These are phyloP conservation scores for Furcasterigmium furcatum DNA, from an alignment of 2,329 filamentous ascomycete genomes.

Conservation along the genomic window DNA sequence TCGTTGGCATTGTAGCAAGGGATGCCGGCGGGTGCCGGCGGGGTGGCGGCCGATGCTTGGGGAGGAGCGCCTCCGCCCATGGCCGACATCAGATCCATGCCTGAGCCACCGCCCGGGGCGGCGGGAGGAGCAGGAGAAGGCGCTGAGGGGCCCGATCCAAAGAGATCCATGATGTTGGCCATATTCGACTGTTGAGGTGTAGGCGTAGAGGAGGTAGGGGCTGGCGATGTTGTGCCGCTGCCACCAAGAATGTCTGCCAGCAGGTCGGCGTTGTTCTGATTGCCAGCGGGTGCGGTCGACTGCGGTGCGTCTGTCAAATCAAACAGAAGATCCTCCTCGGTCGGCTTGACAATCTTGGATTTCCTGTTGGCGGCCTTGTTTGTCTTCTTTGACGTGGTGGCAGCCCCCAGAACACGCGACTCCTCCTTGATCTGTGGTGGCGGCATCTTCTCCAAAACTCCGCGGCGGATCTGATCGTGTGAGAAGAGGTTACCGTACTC, in stretches of 20 bases:
- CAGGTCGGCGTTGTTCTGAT: slow-evolving; percentile 75
- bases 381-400: slow-evolving; percentile 57
- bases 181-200: slow-evolving; percentile 54
- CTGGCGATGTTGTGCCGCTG: slow-evolving; percentile 58
- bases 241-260: slow-evolving; percentile 89
- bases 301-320: slow-evolving; percentile 83
- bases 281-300: slow-evolving; percentile 43
- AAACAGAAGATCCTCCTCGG: slow-evolving; percentile 85
- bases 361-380: slow-evolving; percentile 70
- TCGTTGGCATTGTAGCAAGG: slow-evolving; percentile 85
- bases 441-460: slow-evolving; percentile 97
- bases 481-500: slow-evolving; percentile 95
- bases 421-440: slow-evolving; percentile 95
- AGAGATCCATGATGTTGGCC: slow-evolving; percentile 87
- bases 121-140: slow-evolving; percentile 28
- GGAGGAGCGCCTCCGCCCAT: slow-evolving; percentile 37
- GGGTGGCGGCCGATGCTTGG: slow-evolving; percentile 18
- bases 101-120: slow-evolving; percentile 22
- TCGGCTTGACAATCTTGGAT: slow-evolving; percentile 74
- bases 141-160: slow-evolving; percentile 35
- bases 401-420: slow-evolving; percentile 83
- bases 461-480: slow-evolving; percentile 80
- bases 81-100: slow-evolving; percentile 46
- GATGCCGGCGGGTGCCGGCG: slow-evolving; percentile 50
- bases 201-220: slow-evolving; percentile 40